Evolutionary conservation across 345 rosid species (phyloP).

Genomic region (Heritiera fomes): DNA sequence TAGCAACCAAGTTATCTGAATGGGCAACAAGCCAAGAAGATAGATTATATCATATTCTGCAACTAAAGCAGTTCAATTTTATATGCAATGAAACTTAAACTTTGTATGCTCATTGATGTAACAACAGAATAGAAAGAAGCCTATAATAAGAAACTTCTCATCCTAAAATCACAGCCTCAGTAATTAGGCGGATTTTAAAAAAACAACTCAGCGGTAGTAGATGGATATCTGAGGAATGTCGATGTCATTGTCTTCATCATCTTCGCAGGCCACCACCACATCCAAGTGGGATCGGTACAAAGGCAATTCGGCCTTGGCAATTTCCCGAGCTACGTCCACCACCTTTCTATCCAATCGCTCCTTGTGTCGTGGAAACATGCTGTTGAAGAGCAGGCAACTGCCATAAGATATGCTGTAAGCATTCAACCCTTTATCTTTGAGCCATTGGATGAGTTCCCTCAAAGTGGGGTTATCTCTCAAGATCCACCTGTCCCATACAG

Average conservation of each 20-base stretch:
- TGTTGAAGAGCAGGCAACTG: conserved; percentile 75
- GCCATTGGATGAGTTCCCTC: conserved; percentile 74
- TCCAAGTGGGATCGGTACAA: conserved; percentile 69
- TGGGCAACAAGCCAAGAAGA: no score
- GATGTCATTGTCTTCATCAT: conserved; percentile 70
- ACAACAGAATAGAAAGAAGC: background rate
- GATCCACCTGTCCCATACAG: conserved; percentile 97
- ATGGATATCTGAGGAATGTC: conserved; percentile 87
- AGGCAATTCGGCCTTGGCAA: conserved; percentile 76
- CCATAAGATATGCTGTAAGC: conserved; percentile 79
- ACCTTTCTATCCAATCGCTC: conserved; percentile 77
- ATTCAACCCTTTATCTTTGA: conserved; percentile 31
- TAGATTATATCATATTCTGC: background rate
- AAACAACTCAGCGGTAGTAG: conserved; percentile 48
- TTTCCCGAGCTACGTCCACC: conserved; percentile 78
- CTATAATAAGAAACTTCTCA: background rate
- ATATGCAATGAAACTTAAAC: background rate
- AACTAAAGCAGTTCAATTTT: background rate
- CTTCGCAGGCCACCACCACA: conserved; percentile 90
- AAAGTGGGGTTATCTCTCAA: conserved; percentile 69
- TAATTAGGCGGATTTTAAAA: background rate
- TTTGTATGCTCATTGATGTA: background rate
- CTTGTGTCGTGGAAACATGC: conserved; percentile 76
- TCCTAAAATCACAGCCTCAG: background rate
- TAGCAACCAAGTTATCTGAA: no score